Base-by-base conservation (phyloP, 2,329 filamentous ascomycete genomes). In the Alternaria arborescens region DNA sequence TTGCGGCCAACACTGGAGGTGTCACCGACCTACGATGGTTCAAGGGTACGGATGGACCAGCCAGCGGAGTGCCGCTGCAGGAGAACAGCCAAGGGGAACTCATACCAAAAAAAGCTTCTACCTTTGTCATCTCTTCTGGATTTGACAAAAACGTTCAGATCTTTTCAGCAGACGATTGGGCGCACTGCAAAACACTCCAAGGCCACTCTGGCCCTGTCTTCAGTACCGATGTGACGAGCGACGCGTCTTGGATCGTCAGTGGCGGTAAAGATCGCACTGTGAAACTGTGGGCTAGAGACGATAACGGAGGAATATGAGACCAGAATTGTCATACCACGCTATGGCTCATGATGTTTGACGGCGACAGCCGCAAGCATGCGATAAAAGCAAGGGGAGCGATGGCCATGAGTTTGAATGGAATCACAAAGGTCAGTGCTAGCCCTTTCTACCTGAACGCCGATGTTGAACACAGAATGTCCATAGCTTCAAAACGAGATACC, bases 91-190 rank as follows among this genome's bases (percentile, higher is more conserved):
- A 90, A 68, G 90, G 89, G n/a, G 85, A 80, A 70, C 60, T 78
- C 71, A 62, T 77, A 18, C 94, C 94, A 11, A 94, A 93, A 81
- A 96, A 93, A 75, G 90, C 92, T 0, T 92, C 94, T 47, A 97
- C 94, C 0, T 97, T 97, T 79, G 91, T 99, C 68, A 90, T 97
- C 3, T 93, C 89, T 3, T 89, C 90, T 69, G 95, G 95, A 0
- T 98, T 98, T 74, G 95, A 99, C 81, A 93, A 91, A 77, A 94
- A 93, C 70, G 91, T 99, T 79, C 97, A 97, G 76, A 86, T 99
- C 68, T 98, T 96, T 80, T 97, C 93, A 7, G 93, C 93, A 2
- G 95, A 99, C 77, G 94, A 99, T 80, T 99, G 95, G 94, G 90
- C 91, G 1, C 81, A 97, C 60, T 88, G 94, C 62, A 96, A 97